phyloP scores from a whole-genome alignment of 1,284 basidiomycete genomes.

The Cutaneotrichosporon sp. region DNA sequence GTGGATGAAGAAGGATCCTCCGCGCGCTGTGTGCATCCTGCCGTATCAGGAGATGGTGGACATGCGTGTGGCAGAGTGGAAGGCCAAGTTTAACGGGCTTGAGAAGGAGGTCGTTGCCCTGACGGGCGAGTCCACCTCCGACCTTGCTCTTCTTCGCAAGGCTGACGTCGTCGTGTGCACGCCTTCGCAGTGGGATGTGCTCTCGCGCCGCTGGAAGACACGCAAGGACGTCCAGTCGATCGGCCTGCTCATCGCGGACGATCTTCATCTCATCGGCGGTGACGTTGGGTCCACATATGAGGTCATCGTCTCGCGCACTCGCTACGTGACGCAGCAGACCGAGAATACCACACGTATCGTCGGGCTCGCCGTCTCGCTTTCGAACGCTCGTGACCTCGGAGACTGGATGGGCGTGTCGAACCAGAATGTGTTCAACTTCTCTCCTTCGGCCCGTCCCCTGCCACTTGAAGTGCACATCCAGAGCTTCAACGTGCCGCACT shows the following conservation, averaged over 20 bases:
- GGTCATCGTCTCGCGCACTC: slow-evolving; percentile 87
- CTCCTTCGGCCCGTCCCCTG: slow-evolving; percentile 87
- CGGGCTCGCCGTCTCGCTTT: slow-evolving; percentile 88
- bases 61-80: slow-evolving; percentile 84
- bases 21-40: slow-evolving; percentile 91
- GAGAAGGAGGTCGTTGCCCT: slow-evolving; percentile 90
- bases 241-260: slow-evolving; percentile 89
- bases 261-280: slow-evolving; percentile 88
- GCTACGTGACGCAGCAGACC: slow-evolving; percentile 94
- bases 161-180: slow-evolving; percentile 90
- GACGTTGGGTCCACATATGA: slow-evolving; percentile 95
- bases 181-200: slow-evolving; percentile 88
- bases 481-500: slow-evolving; percentile 92
- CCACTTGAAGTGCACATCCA: slow-evolving; percentile 98
- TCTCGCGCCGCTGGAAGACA: slow-evolving; percentile 91
- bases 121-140: slow-evolving; percentile 92
- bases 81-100: slow-evolving; percentile 72
- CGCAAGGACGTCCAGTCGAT: slow-evolving; percentile 95
- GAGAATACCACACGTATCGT: slow-evolving; percentile 87
- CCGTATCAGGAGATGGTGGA: slow-evolving; percentile 98
- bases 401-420: slow-evolving; percentile 96
- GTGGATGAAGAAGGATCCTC: slow-evolving; percentile 80
- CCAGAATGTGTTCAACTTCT: slow-evolving; percentile 96
- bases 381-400: slow-evolving; percentile 93
- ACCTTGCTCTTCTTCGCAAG: slow-evolving; percentile 85